Base-by-base conservation (phyloP, 1,139 yeast species). In the Arxiozyma slooffiae region DNA sequence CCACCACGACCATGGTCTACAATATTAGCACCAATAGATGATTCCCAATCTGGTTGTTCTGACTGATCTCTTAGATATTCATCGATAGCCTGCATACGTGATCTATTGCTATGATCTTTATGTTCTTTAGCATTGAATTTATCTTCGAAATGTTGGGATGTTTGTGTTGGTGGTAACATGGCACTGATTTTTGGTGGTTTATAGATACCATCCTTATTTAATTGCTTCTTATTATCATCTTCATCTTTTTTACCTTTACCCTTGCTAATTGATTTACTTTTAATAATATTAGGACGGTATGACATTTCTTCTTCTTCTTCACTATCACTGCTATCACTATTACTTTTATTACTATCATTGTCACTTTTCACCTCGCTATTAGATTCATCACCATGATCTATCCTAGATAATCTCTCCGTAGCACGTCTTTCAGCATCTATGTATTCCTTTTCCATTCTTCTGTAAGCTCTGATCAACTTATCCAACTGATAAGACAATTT, bases 181-280 rank as follows among this genome's bases (percentile, higher is more conserved):
- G 95, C 90, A n/a, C 90, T 75, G 53, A 94, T 88, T 72, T 85
- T 88, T 23, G 98, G 98, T 43, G 97, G 97, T 64, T 74, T 83
- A 73, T 92, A 92, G 60, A 81, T 79, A 50, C 74, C 83, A 7
- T 62, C 53, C n/a, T 55, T 57, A 18, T 53, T 47, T 21, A 50
- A 59, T 8, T 53, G 55, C 17, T 57, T 61, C 38, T 57, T 63
- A 38, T 52, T 60, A n/a, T 53, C 63, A 44, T 46, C 55, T n/a
- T 50, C 54, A 39, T 59, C 59, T 18, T 57, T 55, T 14, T 49
- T 54, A 18, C 50, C 52, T 9, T 30, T 50, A 18, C 46, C 47
- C 23, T 39, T 39, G 7, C 41, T 21, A 11, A 1, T 39, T 18
- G 23, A 14, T 24, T 41, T 38, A 23, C 47, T 43, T 36, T 41